Percentiles rank a stretch among this genome's conserved stretches.
These are phyloP conservation scores for Stachybotrys echinatus DNA, from an alignment of 2,329 filamentous ascomycete genomes.

Conservation along the genomic window DNA sequence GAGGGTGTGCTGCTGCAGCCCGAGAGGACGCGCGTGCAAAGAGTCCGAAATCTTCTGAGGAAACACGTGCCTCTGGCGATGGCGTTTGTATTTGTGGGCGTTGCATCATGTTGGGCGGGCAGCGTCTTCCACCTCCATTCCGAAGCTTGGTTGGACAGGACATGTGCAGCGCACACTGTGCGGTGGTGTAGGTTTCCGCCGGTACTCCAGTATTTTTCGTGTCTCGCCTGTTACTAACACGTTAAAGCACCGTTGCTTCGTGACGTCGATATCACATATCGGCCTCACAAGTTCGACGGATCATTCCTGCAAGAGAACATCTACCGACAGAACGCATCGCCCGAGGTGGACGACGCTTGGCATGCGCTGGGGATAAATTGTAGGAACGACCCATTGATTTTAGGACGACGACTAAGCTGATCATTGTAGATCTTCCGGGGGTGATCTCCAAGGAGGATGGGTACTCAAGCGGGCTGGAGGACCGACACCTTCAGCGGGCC, in stretches of 20 bases:
- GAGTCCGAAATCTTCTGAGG: not conserved
- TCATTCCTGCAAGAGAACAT: slow-evolving; percentile 45
- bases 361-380: slow-evolving; percentile 36
- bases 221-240: not conserved
- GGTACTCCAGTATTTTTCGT: not conserved
- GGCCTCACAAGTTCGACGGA: slow-evolving; percentile 44
- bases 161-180: slow-evolving; percentile 25
- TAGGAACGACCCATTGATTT: no score
- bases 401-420: no score
- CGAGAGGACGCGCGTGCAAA: not conserved
- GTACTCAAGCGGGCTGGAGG: slow-evolving; percentile 40
- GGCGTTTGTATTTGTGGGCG: not conserved
- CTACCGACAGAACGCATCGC: slow-evolving; percentile 43
- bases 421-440: slow-evolving; percentile 38
- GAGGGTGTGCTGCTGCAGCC: not conserved
- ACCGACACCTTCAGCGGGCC: slow-evolving; percentile 49
- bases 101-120: slow-evolving; percentile 6
- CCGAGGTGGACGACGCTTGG: slow-evolving; percentile 55
- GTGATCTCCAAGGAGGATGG: slow-evolving; percentile 46
- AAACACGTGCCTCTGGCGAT: not conserved
- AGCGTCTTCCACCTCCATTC: not conserved
- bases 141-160: slow-evolving; percentile 2
- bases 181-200: slow-evolving; percentile 27
- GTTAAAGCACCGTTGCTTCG: slow-evolving; percentile 24
- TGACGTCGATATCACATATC: slow-evolving; percentile 25